Base-by-base conservation (phyloP, 139 green algal species). In the Chlamydomonas sphaeroides region DNA sequence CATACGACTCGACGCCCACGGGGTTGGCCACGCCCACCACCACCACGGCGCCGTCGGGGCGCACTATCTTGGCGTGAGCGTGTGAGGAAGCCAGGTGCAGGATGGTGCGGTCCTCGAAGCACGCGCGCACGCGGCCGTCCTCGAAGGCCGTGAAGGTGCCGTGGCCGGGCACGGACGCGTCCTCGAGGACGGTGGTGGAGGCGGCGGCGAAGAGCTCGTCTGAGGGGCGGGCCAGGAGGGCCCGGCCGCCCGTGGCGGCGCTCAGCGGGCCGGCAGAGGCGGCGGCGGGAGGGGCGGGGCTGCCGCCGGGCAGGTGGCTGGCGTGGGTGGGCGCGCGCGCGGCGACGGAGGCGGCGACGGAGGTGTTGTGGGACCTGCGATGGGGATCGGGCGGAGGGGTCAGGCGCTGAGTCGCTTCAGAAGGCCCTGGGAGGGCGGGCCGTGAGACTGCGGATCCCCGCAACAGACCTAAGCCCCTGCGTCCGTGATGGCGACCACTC, bases 21-120 rank as follows among this genome's bases (percentile, higher is more conserved):
- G 90, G 90, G 49, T 89, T 88, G 26, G 49, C 53, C 30, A 71
- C 63, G 18, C 73, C 62, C 38, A 93, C 91, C 32, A 74, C 75
- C 42, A 73, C 38, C 10, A 28, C 26, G 15, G 49, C 61, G 26
- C 90, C 89, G 49, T 92, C 90, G 0, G 79, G 83, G 65, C 89
- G 76, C 23, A 92, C 65, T 5, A 84, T 61, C 70, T 85, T 85
- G 69, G 30, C 65, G 62, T 88, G 84, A 11, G 59, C 66, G 51
- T 88, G 81, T 0, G 51, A 77, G 28, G 39, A 35, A 33, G 48
- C 62, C 75, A 95, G 68, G 69, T 90, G 84, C 21, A 94, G 86
- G 28, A 95, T 87, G 33, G 92, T 90, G 1, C 92, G 82, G 73
- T 95, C 91, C 5, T 36, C 56, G 68, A 95, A 95, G 41, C 68